A percentile compares a stretch with the other conserved stretches of the same genome.
Evolutionary conservation across 108 stramenopile species (phyloP).

Genomic region (Skeletonema grethae): DNA sequence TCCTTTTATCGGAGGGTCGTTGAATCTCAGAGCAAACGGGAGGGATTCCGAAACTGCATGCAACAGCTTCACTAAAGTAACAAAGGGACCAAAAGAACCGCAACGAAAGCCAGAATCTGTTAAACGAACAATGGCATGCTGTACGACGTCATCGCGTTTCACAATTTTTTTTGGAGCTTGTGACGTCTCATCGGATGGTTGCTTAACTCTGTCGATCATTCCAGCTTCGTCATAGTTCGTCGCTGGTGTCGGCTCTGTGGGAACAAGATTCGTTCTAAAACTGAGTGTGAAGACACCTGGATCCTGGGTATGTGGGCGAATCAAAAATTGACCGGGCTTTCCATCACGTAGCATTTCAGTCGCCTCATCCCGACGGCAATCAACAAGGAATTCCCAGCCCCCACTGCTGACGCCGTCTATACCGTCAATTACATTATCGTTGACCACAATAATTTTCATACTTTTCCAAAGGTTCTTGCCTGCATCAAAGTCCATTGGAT

Average conservation of each 20-base stretch:
- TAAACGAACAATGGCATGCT: constrained; percentile 87
- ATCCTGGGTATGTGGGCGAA: constrained; percentile 84
- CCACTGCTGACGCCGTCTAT: constrained; percentile 68
- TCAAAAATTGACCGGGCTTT: constrained; percentile 74
- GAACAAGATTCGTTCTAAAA: constrained; percentile 84
- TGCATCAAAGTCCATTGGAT: constrained; percentile 61
- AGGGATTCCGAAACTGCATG: constrained; percentile 84
- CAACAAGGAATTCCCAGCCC: constrained; percentile 91
- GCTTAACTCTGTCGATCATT: constrained; percentile 17
- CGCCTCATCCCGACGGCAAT: constrained; percentile 79
- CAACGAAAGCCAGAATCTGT: constrained; percentile 88
- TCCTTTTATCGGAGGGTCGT: constrained; percentile 75
- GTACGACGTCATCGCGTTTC: constrained; percentile 79
- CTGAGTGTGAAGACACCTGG: constrained; percentile 88
- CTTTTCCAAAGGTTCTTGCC: constrained; percentile 81
- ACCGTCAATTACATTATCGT: constrained; percentile 29
- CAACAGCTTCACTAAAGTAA: constrained; percentile 73
- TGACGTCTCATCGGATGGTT: constrained; percentile 16
- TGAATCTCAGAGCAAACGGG: constrained; percentile 80
- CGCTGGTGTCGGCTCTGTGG: constrained; percentile 37
- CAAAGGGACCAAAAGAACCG: constrained; percentile 89
- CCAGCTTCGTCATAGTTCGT: constrained; percentile 34
- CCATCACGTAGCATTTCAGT: constrained; percentile 75
- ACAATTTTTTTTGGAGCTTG: constrained; percentile 38
- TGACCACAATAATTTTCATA: constrained; percentile 65